Evolutionary conservation across 2,329 filamentous ascomycete species (phyloP).

Genomic region (Cercospora sesami): DNA sequence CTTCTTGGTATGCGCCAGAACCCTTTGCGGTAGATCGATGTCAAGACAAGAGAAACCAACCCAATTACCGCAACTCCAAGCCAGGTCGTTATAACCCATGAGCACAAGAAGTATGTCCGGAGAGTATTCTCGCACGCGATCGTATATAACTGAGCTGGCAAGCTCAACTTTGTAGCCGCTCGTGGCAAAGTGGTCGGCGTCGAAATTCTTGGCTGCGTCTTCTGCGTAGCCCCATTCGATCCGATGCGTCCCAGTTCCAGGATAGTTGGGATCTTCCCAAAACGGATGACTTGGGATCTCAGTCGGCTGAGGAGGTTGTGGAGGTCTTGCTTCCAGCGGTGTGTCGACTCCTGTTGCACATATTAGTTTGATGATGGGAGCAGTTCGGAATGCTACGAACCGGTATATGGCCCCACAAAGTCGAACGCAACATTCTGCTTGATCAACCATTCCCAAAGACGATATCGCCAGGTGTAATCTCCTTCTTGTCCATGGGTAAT

Average conservation of each 20-base stretch:
- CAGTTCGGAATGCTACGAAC: slow-evolving; percentile 30
- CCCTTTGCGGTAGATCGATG: neutral
- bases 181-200: slow-evolving; percentile 21
- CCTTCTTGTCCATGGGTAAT: slow-evolving; percentile 38
- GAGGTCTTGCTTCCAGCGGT: slow-evolving; percentile 26
- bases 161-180: slow-evolving; percentile 39
- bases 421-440: slow-evolving; percentile 35
- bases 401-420: slow-evolving; percentile 41
- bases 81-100: slow-evolving; percentile 33
- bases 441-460: slow-evolving; percentile 45
- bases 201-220: slow-evolving; percentile 33
- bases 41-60: neutral
- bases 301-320: slow-evolving; percentile 19
- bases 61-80: slow-evolving; percentile 24
- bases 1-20: slow-evolving; percentile 25
- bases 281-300: neutral
- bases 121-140: slow-evolving; percentile 33
- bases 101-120: slow-evolving; percentile 37
- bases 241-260: neutral
- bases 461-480: slow-evolving; percentile 49
- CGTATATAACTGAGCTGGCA: slow-evolving; percentile 33
- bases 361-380: neutral
- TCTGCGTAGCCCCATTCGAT: slow-evolving; percentile 38
- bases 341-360: neutral
- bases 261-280: slow-evolving; percentile 14